Conservation (phyloP, 192 early-diverging fungal species). For the Mortierella antarctica region DNA sequence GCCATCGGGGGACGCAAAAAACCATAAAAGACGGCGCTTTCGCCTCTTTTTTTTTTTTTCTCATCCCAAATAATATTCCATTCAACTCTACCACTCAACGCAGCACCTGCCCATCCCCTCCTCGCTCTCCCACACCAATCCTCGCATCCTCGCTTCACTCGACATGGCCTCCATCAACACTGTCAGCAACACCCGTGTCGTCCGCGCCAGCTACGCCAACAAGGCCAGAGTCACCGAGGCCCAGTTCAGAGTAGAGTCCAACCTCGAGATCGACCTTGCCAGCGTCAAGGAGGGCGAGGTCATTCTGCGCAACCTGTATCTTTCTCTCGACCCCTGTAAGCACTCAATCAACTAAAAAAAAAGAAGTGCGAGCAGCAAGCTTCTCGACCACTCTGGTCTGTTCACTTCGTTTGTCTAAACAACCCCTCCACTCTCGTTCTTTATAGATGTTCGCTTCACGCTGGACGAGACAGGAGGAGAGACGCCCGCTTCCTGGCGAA, state of each 20-base stretch:
- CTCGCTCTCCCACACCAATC: background rate
- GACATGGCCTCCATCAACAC: conserved; percentile 14
- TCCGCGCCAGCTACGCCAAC: conserved; percentile 48
- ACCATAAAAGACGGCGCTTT: background rate
- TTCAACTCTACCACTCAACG: background rate
- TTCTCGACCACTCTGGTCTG: background rate
- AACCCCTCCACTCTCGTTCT: background rate
- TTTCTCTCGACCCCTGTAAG: conserved; percentile 79
- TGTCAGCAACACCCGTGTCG: conserved; percentile 34
- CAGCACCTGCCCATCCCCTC: background rate
- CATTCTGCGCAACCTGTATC: conserved; percentile 71
- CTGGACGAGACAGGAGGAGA: conserved; percentile 15
- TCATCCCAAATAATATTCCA: too few species aligned
- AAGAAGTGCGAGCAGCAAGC: too few species aligned
- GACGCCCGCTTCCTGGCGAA: conserved; percentile 6
- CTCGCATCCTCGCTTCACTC: background rate
- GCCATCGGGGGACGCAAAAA: background rate
- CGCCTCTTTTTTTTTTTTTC: too few species aligned
- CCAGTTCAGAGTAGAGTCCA: conserved; percentile 37
- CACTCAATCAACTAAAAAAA: background rate
- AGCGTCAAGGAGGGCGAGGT: conserved; percentile 57
- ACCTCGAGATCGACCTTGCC: conserved; percentile 34
- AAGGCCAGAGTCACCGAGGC: conserved; percentile 20
- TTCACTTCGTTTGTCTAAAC: background rate
- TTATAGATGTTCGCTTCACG: conserved; percentile 33